These are phyloP conservation scores for Gossypium gossypioides DNA, from an alignment of 441 rosid species.

Conservation along the genomic window DNA sequence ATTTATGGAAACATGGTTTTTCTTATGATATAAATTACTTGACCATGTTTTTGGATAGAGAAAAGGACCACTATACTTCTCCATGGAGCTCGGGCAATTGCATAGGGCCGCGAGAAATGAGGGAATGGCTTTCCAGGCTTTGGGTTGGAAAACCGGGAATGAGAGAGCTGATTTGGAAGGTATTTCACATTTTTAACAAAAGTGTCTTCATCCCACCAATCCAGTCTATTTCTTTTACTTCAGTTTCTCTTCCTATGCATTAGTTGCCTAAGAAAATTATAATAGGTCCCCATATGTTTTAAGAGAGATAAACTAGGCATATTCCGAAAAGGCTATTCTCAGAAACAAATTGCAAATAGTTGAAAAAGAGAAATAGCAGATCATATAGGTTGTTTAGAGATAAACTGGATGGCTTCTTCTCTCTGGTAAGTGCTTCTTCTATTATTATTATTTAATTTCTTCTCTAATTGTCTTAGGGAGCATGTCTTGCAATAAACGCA, in stretches of 20 bases:
- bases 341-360: not conserved
- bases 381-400: not conserved
- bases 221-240: not conserved
- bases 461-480: constrained; percentile 50
- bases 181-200: constrained; percentile 12
- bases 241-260: not conserved
- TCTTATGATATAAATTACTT: constrained; percentile 63
- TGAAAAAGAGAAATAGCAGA: not conserved
- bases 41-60: constrained; percentile 60
- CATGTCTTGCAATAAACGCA: constrained; percentile 74
- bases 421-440: not conserved
- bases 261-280: not conserved
- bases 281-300: not conserved
- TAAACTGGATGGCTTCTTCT: not conserved
- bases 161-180: constrained; percentile 93
- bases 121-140: constrained; percentile 77
- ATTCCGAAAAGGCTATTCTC: not conserved
- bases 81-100: constrained; percentile 84
- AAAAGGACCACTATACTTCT: constrained; percentile 76
- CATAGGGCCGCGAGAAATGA: constrained; percentile 92
- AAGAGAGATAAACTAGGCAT: not conserved
- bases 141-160: constrained; percentile 70
- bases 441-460: not conserved
- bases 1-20: constrained; percentile 53
- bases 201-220: not conserved